Evolutionary conservation across 2,329 filamentous ascomycete genomes (phyloP), one percentile per base, ranked within the genome.

Genomic region (Teratosphaeria gauchensis): DNA sequence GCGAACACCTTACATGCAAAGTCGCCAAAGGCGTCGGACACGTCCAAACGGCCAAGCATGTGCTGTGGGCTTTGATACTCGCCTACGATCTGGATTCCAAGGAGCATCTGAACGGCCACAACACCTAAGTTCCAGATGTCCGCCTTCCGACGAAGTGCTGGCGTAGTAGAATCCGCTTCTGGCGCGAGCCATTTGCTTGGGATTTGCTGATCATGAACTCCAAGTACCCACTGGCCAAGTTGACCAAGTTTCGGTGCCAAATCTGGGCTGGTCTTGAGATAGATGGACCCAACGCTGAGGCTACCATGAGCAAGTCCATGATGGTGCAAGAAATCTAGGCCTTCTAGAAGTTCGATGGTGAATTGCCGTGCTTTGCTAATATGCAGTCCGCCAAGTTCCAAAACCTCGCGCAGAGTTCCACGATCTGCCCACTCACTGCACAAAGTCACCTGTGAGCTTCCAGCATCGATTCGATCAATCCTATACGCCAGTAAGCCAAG

Each of bases 91-190:
- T 90, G 84, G 35, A 90, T 79, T 1, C 94, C 94, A 71, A 96
- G 92, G 3, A 94, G 82, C 90, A 97, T 96, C 71, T 99, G 92
- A 46, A 96, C 74, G 66, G 96, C 89, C 4, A 96, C 83, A 32
- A 96, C 84, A 4, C 94, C 94, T 67, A 99, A 85, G 64, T 96
- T 89, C 94, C 94, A 99, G 8, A 97, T 84, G 71, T 97, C 94
- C 0, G 90, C 90, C 72, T 96, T 96, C 67, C 75, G 87, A 72
- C 87, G 59, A 6, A 52, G 35, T 24, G 55, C 24, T 12, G 53
- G 51, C 1, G 54, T n/a, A 0, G 56, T 31, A 16, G 59, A 46
- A 8, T 54, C 51, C 52, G 38, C 56, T 55, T 66, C 63, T 9
- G 65, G 61, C 14, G 65, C 52, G 28, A 58, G 61, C 69, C 69